Evolutionary conservation across 1,284 basidiomycete genomes (phyloP), one percentile per base, ranked within the genome.

Genomic region (Cryptococcus sp.): DNA sequence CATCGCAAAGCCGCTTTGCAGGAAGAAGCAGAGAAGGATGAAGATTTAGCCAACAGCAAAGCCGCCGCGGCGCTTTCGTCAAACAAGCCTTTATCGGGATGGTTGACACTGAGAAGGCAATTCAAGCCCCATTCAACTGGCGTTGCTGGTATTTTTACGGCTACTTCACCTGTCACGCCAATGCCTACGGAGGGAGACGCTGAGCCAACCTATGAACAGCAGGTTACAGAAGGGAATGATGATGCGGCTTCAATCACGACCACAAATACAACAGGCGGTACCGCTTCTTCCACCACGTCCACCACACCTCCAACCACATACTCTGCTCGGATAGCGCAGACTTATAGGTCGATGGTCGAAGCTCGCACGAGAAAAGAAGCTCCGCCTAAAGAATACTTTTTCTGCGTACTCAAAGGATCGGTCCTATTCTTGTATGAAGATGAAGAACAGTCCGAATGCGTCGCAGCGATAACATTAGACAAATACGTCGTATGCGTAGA

Each of bases 341-440:
- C 70, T 5, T 79, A 78, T 55, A 64, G 72, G 20, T 67, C 70
- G 17, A 73, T 76, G 54, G 67, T 77, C 54, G 73, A 78, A 46
- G 57, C 70, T n/a, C 61, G 76, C 16, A 65, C 69, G 8, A 63
- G 53, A 88, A 86, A 88, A 13, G 83, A 83, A 43, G 85, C 87
- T 6, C 82, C 87, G 40, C 89, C 91, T 17, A 90, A 89, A 77
- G 92, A 95, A 74, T 87, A 84, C 82, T 95, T 89, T 85, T 94
- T 87, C 75, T 87, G 87, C 54, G 89, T 87, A 3, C 83, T 96
- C 70, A 95, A 94, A 81, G 89, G 89, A 46, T 87, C 85, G 66
- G 87, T 93, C 38, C 80, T 97, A 22, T 96, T 91, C 76, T 80
- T 97, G 20, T 95, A 95, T 78, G 90, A 94, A 75, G 89, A 93